A percentile compares a stretch with the other conserved stretches of the same genome.
phyloP scores from a whole-genome alignment of 2,329 filamentous ascomycete species.

The Colletotrichum costaricense region DNA sequence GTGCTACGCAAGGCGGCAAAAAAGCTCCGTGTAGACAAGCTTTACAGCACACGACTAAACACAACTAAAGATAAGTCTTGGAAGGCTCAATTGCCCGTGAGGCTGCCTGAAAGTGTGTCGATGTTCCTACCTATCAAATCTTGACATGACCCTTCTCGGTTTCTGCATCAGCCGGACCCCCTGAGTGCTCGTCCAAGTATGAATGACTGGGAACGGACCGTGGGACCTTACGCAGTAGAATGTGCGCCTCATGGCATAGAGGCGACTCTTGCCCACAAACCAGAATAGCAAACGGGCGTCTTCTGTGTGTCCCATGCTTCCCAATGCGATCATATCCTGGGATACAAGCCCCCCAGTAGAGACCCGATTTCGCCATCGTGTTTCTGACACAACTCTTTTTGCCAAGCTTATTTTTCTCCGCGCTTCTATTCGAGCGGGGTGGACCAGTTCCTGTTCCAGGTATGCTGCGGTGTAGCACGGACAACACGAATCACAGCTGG shows the following conservation, averaged over 20 bases:
- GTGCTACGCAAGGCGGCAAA: neutral
- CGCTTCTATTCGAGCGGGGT: neutral
- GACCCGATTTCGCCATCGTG: neutral
- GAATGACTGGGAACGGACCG: neutral
- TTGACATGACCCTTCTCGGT: constrained; percentile 3
- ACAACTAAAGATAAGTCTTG: neutral
- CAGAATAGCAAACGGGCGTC: constrained; percentile 2
- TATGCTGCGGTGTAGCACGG: constrained; percentile 18
- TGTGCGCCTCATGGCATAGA: constrained; percentile 4
- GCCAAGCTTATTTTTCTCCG: constrained; percentile 26
- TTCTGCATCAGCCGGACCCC: neutral
- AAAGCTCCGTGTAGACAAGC: neutral
- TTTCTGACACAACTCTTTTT: constrained; percentile 4
- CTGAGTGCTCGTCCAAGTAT: neutral
- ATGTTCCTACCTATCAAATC: neutral
- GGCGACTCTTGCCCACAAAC: neutral
- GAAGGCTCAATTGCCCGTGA: neutral
- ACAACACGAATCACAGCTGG: constrained; percentile 7
- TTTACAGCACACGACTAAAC: neutral
- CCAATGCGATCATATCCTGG: neutral
- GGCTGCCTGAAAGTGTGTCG: neutral
- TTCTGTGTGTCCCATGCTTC: neutral
- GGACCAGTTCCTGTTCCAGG: constrained; percentile 15
- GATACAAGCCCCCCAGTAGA: neutral
- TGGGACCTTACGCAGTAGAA: neutral